Conservation (phyloP, 768 basidiomycete species). For the Gymnopilus dilepis region DNA sequence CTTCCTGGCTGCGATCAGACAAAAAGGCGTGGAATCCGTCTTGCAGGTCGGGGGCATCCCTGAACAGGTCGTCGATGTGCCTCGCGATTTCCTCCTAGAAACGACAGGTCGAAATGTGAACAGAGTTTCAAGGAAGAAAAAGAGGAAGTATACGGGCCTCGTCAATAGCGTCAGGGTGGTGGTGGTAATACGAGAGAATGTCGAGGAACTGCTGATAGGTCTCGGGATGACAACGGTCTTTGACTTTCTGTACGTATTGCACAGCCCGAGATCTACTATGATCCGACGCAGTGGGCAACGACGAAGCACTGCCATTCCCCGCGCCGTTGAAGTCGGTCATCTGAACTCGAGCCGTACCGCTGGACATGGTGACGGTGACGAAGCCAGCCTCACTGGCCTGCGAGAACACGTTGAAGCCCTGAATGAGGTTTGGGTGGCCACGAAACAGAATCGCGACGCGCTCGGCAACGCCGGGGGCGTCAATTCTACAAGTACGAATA, state of each 20-base stretch:
- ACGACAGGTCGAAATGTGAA: constrained; percentile 11
- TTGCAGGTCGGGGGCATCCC: constrained; percentile 75
- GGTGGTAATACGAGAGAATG: constrained; percentile 69
- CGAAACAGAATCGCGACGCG: constrained; percentile 77
- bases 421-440: constrained; percentile 88
- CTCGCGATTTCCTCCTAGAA: constrained; percentile 67
- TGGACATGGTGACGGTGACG: constrained; percentile 81
- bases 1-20: constrained; percentile 61
- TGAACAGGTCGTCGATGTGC: constrained; percentile 72
- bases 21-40: constrained; percentile 79
- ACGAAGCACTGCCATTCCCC: constrained; percentile 40
- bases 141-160: constrained; percentile 47
- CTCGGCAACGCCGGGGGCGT: constrained; percentile 96
- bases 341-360: constrained; percentile 65
- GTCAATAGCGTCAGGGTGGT: constrained; percentile 62
- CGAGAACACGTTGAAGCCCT: constrained; percentile 96
- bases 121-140: not conserved
- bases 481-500: constrained; percentile 55
- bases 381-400: constrained; percentile 66
- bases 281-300: constrained; percentile 58
- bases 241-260: constrained; percentile 96
- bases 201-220: constrained; percentile 83
- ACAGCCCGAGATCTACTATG: too few species aligned
- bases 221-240: constrained; percentile 89
- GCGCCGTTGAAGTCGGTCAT: constrained; percentile 54